Evolutionary conservation across 2,329 filamentous ascomycete genomes (phyloP).

Genomic region (Tolypocladium ophioglossoides): DNA sequence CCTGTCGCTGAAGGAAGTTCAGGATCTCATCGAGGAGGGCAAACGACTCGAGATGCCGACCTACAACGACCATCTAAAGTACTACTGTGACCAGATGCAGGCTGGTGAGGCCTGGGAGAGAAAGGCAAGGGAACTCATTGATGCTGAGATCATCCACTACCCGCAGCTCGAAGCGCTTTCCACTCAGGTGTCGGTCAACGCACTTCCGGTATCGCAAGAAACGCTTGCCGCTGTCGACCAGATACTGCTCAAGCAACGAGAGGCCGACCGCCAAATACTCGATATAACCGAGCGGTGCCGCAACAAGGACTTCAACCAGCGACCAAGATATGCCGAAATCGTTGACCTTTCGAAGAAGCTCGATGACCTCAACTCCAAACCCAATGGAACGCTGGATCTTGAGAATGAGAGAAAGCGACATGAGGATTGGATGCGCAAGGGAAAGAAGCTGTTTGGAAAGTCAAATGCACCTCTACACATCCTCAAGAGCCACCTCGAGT

Average conservation of each 20-base stretch:
- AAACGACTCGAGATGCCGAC: constrained; percentile 66
- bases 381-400: constrained; percentile 78
- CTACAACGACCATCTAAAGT: constrained; percentile 68
- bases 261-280: constrained; percentile 81
- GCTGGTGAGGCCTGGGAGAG: constrained; percentile 82
- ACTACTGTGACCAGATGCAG: constrained; percentile 64
- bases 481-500: constrained; percentile 85
- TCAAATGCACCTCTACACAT: constrained; percentile 96
- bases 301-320: constrained; percentile 61
- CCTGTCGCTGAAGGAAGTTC: constrained; percentile 68
- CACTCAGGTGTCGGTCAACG: constrained; percentile 59
- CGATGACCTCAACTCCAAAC: constrained; percentile 85
- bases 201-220: constrained; percentile 70
- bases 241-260: constrained; percentile 89
- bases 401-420: constrained; percentile 91
- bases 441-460: constrained; percentile 96
- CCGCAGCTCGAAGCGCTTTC: constrained; percentile 89
- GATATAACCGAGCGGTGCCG: constrained; percentile 71
- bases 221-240: constrained; percentile 78
- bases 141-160: constrained; percentile 86
- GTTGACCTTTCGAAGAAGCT: constrained; percentile 79
- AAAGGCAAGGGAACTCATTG: constrained; percentile 86
- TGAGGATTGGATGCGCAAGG: constrained; percentile 98
- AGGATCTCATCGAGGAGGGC: constrained; percentile 67
- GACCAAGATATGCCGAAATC: constrained; percentile 85